Evolutionary conservation across 2,329 filamentous ascomycete species (phyloP).

Genomic region (Hypoxylon sp.): DNA sequence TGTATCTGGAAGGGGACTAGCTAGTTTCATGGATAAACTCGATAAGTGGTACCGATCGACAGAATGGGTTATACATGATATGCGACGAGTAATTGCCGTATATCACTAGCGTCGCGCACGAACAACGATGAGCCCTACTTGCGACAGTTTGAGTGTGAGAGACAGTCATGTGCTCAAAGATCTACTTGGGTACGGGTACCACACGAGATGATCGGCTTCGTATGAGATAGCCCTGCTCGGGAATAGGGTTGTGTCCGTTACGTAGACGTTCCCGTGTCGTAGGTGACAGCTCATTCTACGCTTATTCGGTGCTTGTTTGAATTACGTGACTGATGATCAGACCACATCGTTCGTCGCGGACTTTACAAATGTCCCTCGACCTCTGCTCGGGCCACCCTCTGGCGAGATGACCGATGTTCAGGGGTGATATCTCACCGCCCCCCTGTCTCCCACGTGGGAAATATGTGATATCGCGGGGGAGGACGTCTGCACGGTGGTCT

Average conservation of each 20-base stretch:
- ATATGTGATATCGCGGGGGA: slow-evolving; percentile 42
- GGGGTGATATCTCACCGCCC: slow-evolving; percentile 38
- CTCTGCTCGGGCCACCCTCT: slow-evolving; percentile 27
- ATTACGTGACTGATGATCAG: slow-evolving; percentile 29
- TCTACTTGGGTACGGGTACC: slow-evolving; percentile 18
- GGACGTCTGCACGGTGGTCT: slow-evolving; percentile 42
- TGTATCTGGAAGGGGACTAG: slow-evolving; percentile 33
- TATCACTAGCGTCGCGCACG: slow-evolving; percentile 32
- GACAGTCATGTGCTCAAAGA: slow-evolving; percentile 26
- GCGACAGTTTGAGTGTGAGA: slow-evolving; percentile 37
- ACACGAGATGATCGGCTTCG: slow-evolving; percentile 9
- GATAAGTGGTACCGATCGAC: slow-evolving; percentile 18
- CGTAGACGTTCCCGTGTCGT: slow-evolving; percentile 20
- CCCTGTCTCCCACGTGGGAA: slow-evolving; percentile 44
- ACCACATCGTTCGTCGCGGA: slow-evolving; percentile 39
- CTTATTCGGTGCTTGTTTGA: slow-evolving; percentile 15
- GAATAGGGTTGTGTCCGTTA: slow-evolving; percentile 6
- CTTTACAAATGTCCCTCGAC: slow-evolving; percentile 18
- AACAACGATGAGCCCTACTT: slow-evolving; percentile 28
- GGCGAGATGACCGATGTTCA: slow-evolving; percentile 37
- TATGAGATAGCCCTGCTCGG: background rate
- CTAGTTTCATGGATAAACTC: slow-evolving; percentile 39
- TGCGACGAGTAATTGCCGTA: slow-evolving; percentile 17
- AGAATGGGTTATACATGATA: slow-evolving; percentile 23
- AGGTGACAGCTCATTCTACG: slow-evolving; percentile 15